Conservation (phyloP, 2,329 filamentous ascomycete species). For the Penicillium sp. region DNA sequence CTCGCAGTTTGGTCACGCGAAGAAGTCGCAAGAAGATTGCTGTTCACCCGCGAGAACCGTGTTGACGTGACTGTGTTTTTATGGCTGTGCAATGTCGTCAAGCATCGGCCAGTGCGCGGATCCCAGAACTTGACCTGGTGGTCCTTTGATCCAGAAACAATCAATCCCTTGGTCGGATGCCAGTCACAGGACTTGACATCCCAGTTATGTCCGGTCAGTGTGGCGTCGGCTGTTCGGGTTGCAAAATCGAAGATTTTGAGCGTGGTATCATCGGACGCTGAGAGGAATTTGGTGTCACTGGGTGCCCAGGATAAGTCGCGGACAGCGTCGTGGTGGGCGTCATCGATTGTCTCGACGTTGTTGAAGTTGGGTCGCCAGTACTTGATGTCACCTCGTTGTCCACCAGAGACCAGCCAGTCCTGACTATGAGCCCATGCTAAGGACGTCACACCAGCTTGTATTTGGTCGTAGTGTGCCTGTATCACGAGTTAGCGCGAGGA, state of each 20-base stretch:
- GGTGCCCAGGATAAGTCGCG: conserved; percentile 90
- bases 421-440: conserved; percentile 81
- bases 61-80: conserved; percentile 97
- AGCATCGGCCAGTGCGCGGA: conserved; percentile 80
- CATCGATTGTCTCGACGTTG: conserved; percentile 84
- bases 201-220: conserved; percentile 92
- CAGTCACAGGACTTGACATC: conserved; percentile 96
- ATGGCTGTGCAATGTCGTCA: conserved; percentile 92
- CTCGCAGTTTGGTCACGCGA: conserved; percentile 89
- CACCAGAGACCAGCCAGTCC: conserved; percentile 93
- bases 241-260: conserved; percentile 97
- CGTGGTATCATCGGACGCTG: conserved; percentile 87
- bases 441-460: conserved; percentile 45
- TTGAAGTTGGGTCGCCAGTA: conserved; percentile 99
- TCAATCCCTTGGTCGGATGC: conserved; percentile 90
- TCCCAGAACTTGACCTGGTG: conserved; percentile 98
- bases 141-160: conserved; percentile 96
- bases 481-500: conserved; percentile 5
- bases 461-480: conserved; percentile 67
- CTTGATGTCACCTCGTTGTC: conserved; percentile 92
- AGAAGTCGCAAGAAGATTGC: conserved; percentile 82
- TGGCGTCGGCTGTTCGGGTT: conserved; percentile 74
- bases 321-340: conserved; percentile 85
- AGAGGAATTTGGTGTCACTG: conserved; percentile 93
- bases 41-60: conserved; percentile 79